Percentiles rank a stretch among this genome's conserved stretches.
These are phyloP conservation scores for Capsicum pubescens DNA, from an alignment of 257 asterid genomes.

Conservation along the genomic window DNA sequence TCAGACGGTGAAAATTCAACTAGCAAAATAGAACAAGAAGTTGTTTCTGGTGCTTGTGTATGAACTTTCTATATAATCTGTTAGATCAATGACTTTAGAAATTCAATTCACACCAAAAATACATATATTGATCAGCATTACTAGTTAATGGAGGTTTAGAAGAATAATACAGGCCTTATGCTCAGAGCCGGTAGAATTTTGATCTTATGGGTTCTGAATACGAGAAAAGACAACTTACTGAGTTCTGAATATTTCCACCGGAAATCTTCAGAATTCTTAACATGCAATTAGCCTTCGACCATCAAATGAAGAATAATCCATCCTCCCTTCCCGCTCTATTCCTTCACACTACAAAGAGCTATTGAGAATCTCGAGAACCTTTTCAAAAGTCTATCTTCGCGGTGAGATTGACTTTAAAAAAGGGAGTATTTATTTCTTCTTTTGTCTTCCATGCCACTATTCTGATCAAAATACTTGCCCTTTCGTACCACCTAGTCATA, in stretches of 20 bases:
- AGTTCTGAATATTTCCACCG: no score
- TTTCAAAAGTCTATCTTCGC: no score
- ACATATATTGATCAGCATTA: neutral
- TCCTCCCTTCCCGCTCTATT: no score
- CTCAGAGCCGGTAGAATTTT: neutral
- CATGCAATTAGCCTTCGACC: neutral
- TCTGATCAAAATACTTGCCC: neutral
- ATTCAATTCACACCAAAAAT: neutral
- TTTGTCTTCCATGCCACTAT: neutral
- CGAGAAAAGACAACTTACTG: neutral
- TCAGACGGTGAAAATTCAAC: neutral
- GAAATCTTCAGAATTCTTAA: neutral
- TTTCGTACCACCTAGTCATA: neutral
- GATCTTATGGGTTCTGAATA: neutral
- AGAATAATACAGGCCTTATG: neutral
- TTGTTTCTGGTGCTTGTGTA: neutral
- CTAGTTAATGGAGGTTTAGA: neutral
- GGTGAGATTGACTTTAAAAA: no score
- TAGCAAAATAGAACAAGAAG: neutral
- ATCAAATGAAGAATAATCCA: no score
- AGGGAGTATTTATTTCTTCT: no score
- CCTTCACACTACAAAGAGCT: no score
- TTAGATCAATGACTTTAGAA: neutral
- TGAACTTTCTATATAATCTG: neutral
- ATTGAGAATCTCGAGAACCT: no score